phyloP scores from a whole-genome alignment of 2,329 filamentous ascomycete species.

The Ceratocystis diversiconidia region DNA sequence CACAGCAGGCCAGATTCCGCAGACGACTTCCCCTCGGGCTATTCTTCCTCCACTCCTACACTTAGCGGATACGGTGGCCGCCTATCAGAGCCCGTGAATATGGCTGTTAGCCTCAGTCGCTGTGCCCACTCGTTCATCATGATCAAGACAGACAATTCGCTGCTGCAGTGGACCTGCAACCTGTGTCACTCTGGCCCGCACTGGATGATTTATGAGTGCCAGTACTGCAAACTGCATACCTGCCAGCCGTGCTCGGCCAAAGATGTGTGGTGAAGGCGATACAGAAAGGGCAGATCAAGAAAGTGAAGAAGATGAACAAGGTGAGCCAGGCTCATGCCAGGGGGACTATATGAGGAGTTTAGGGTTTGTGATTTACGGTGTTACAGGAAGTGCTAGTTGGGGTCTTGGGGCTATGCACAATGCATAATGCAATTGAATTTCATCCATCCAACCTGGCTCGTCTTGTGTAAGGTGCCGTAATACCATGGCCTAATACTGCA shows the following conservation, averaged over 20 bases:
- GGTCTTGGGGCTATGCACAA: no score
- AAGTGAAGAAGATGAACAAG: no score
- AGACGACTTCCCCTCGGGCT: background rate
- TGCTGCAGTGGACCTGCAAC: constrained; percentile 52
- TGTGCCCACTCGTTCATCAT: constrained; percentile 51
- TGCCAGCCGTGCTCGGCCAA: constrained; percentile 38
- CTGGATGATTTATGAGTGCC: constrained; percentile 56
- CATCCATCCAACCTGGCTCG: no score
- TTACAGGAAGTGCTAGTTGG: no score
- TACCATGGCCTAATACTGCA: no score
- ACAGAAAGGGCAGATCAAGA: background rate
- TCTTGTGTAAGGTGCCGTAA: no score
- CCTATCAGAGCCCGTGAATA: constrained; percentile 10
- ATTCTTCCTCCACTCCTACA: background rate
- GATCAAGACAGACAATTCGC: constrained; percentile 51
- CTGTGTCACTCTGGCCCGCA: constrained; percentile 50
- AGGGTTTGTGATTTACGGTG: no score
- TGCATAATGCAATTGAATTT: no score
- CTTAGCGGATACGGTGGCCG: background rate
- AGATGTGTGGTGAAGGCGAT: background rate
- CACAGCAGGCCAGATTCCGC: constrained; percentile 1
- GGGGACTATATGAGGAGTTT: no score
- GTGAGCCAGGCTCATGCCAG: no score
- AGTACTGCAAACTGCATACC: constrained; percentile 52
- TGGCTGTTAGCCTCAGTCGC: constrained; percentile 22